Evolutionary conservation across 768 basidiomycete genomes (phyloP).

Genomic region (Ramaria sp.): DNA sequence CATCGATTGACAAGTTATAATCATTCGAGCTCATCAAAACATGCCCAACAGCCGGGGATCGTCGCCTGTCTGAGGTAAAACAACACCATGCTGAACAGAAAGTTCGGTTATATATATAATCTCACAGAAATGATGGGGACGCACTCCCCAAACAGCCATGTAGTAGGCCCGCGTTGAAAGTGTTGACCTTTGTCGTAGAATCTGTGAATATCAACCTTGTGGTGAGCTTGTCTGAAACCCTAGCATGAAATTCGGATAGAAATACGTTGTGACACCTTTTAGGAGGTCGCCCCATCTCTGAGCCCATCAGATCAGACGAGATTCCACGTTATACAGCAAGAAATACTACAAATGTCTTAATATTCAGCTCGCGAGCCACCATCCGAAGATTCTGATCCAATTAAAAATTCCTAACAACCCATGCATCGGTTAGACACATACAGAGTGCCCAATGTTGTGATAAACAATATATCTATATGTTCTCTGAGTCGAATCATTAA

Average conservation of each 20-base stretch:
- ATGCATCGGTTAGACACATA: not conserved
- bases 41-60: not conserved
- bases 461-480: too few species aligned
- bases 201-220: not conserved
- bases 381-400: constrained; percentile 1
- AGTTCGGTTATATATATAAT: not conserved
- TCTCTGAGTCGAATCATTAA: too few species aligned
- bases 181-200: constrained; percentile 1
- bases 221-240: not conserved
- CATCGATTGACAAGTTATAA: too few species aligned
- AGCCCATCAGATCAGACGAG: not conserved
- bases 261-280: not conserved
- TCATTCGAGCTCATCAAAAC: not conserved
- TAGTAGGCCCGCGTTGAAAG: not conserved
- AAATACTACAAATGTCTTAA: not conserved
- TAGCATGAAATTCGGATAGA: not conserved
- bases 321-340: not conserved
- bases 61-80: constrained; percentile 4
- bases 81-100: not conserved
- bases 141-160: constrained; percentile 6
- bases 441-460: too few species aligned
- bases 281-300: constrained; percentile 3
- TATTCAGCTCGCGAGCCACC: not conserved
- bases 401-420: not conserved
- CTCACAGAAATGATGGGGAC: not conserved